These are phyloP conservation scores for Ustilago shanxiensis DNA, from an alignment of 1,284 basidiomycete species.

Conservation along the genomic window DNA sequence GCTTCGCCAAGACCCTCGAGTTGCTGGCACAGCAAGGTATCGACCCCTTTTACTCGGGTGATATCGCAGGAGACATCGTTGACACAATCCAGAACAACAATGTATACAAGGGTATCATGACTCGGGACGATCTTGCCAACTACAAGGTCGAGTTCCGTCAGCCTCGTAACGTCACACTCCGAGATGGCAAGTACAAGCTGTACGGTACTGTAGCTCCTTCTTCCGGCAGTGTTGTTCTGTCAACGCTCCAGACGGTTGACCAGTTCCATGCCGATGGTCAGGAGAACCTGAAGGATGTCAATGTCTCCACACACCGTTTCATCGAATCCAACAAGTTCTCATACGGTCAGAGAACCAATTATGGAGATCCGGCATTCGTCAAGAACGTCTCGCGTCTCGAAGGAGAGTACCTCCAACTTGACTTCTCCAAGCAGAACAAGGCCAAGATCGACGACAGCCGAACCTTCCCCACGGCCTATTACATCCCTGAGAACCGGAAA, in stretches of 20 bases:
- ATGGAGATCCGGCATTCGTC: constrained; percentile 71
- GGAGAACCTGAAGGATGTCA: constrained; percentile 39
- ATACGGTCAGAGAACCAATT: constrained; percentile 71
- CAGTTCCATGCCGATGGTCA: constrained; percentile 43
- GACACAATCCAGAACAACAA: constrained; percentile 53
- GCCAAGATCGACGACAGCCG: constrained; percentile 63
- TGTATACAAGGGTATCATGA: constrained; percentile 65
- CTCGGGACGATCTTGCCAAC: constrained; percentile 53
- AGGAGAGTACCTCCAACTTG: constrained; percentile 64
- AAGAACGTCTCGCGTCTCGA: constrained; percentile 70
- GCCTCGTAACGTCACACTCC: constrained; percentile 49
- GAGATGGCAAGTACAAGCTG: constrained; percentile 51
- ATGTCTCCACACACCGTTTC: constrained; percentile 70
- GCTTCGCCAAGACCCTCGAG: constrained; percentile 59
- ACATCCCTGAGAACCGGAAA: constrained; percentile 65
- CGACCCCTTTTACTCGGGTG: constrained; percentile 62
- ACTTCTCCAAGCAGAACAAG: constrained; percentile 61
- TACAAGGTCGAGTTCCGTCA: constrained; percentile 53
- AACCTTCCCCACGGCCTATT: constrained; percentile 63
- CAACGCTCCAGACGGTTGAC: constrained; percentile 66
- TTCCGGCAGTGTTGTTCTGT: constrained; percentile 67
- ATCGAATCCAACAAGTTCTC: constrained; percentile 71
- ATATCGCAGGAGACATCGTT: constrained; percentile 58
- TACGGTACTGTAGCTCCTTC: constrained; percentile 66
- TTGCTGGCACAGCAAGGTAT: constrained; percentile 52